Percentiles rank a stretch among this genome's conserved stretches.
These are phyloP conservation scores for Colletotrichum musicola DNA, from an alignment of 2,329 filamentous ascomycete genomes.

Conservation along the genomic window DNA sequence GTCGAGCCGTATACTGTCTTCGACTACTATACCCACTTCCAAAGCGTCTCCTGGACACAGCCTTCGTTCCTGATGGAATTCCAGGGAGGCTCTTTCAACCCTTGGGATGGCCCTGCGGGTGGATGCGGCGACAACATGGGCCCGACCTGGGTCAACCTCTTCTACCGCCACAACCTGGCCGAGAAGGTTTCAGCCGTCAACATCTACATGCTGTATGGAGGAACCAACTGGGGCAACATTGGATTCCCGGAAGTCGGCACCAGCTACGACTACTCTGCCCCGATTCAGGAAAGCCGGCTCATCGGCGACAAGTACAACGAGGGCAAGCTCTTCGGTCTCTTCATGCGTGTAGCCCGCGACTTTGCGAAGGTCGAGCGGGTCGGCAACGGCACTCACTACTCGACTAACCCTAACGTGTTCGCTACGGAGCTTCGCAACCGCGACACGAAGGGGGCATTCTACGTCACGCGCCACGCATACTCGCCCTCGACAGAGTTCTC, in stretches of 20 bases:
- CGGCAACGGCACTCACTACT: not conserved
- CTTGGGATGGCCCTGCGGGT: not conserved
- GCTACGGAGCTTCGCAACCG: not conserved
- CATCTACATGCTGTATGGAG: slow-evolving; percentile 3
- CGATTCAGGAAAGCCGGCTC: not conserved
- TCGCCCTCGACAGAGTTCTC: not conserved
- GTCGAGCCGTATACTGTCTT: slow-evolving; percentile 32
- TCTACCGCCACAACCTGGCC: slow-evolving; percentile 3
- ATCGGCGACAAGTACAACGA: slow-evolving; percentile 5
- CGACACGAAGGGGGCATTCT: not conserved
- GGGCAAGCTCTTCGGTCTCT: not conserved
- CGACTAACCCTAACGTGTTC: not conserved
- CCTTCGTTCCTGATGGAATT: not conserved
- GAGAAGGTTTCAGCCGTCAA: not conserved
- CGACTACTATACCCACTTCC: slow-evolving; percentile 49
- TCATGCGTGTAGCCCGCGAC: not conserved
- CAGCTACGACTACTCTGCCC: slow-evolving; percentile 2
- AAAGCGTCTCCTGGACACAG: not conserved
- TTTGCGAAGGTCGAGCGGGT: not conserved
- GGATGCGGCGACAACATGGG: slow-evolving; percentile 3
- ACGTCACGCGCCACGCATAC: not conserved
- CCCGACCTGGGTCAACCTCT: slow-evolving; percentile 5
- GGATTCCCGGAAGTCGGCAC: not conserved
- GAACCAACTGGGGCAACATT: slow-evolving; percentile 4
- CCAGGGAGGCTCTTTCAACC: not conserved